Conservation (phyloP, 495 filamentous ascomycete genomes). For the Aspergillus kassunensis region DNA sequence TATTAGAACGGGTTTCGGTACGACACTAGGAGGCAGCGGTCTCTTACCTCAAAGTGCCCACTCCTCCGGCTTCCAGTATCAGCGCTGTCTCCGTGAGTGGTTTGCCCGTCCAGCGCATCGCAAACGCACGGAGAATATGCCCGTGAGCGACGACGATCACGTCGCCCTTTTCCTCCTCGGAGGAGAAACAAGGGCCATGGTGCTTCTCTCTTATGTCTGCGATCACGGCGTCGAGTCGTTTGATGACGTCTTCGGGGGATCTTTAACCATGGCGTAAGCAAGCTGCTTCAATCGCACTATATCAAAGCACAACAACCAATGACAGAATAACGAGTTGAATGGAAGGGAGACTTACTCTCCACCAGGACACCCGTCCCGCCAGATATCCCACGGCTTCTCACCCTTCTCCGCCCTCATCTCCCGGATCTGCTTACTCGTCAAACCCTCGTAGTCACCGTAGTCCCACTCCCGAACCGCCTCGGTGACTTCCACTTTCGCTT, state of each 20-base stretch:
- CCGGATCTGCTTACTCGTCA: constrained; percentile 70
- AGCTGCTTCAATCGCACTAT: background rate
- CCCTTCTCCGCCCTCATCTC: constrained; percentile 43
- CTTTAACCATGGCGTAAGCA: constrained; percentile 25
- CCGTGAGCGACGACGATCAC: constrained; percentile 75
- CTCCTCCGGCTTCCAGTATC: constrained; percentile 73
- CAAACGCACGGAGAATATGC: constrained; percentile 84
- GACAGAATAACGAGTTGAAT: background rate
- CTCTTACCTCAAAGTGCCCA: constrained; percentile 69
- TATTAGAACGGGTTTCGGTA: background rate
- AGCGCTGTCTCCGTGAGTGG: constrained; percentile 52
- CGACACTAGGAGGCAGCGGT: background rate
- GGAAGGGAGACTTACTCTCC: constrained; percentile 48
- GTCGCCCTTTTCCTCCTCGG: constrained; percentile 46
- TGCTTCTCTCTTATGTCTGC: constrained; percentile 60
- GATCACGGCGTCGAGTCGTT: constrained; percentile 71
- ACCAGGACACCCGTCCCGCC: constrained; percentile 73
- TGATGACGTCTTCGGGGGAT: constrained; percentile 62
- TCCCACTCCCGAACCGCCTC: constrained; percentile 89
- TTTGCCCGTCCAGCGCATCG: constrained; percentile 79
- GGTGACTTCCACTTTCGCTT: constrained; percentile 60
- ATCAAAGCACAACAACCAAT: background rate
- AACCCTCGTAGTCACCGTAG: constrained; percentile 92
- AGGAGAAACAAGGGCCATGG: constrained; percentile 38
- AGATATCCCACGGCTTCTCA: constrained; percentile 67